phyloP scores from a whole-genome alignment of 1,284 basidiomycete species.

The Naganishia cerealis region DNA sequence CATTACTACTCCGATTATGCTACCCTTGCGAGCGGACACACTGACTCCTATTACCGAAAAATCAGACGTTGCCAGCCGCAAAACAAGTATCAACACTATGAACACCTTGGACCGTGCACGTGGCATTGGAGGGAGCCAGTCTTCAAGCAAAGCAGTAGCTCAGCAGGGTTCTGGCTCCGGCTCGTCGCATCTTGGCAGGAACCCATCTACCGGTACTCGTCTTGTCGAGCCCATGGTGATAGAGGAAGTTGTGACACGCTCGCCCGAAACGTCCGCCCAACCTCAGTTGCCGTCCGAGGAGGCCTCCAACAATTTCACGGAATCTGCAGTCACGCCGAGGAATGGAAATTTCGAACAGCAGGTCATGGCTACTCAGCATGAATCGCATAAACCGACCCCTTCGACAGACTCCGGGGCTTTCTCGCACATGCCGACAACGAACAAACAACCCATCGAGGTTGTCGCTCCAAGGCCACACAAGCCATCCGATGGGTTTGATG shows the following conservation, averaged over 20 bases:
- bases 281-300: slow-evolving; percentile 1
- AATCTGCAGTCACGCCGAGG: background rate
- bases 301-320: background rate
- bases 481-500: slow-evolving; percentile 19
- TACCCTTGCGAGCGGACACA: slow-evolving; percentile 31
- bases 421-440: background rate
- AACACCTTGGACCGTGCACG: slow-evolving; percentile 24
- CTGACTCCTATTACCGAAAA: slow-evolving; percentile 60
- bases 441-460: background rate
- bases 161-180: slow-evolving; percentile 26
- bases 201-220: slow-evolving; percentile 22
- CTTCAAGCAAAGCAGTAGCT: slow-evolving; percentile 8
- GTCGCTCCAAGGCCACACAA: slow-evolving; percentile 31
- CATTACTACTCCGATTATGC: background rate
- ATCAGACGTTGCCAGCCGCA: slow-evolving; percentile 46
- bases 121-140: slow-evolving; percentile 25
- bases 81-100: slow-evolving; percentile 42
- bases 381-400: background rate
- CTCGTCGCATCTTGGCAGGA: slow-evolving; percentile 22
- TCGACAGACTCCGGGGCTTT: background rate
- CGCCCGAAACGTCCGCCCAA: slow-evolving; percentile 2
- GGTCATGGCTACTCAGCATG: background rate
- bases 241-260: slow-evolving; percentile 18
- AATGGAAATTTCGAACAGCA: background rate
- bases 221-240: slow-evolving; percentile 27